Base-by-base conservation (phyloP, 352 stramenopile genomes). In the Hyaloperonospora brassicae region DNA sequence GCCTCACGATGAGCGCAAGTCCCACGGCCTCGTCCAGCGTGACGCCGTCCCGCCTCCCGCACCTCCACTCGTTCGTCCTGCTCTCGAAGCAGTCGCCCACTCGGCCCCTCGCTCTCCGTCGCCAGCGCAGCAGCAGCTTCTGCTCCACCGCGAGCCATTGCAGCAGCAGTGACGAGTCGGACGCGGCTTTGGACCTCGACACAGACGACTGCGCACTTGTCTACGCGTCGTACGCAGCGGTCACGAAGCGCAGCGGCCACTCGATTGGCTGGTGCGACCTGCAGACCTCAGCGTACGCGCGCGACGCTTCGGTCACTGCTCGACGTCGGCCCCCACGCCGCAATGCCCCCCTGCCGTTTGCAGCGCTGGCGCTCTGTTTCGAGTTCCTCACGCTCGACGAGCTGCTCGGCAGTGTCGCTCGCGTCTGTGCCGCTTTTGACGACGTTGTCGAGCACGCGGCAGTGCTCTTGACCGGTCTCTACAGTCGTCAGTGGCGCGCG, bases 201-300 rank as follows among this genome's bases (percentile, higher is more conserved):
- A 34, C 46, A 6, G 67, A 83, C 36, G 73, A 75, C 51, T 78
- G 64, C 42, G 68, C 60, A 47, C 52, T 87, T 45, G 70, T 68
- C 14, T 91, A 88, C 69, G 78, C 86, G 60, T 87, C 75, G 17
- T 91, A 88, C 63, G 80, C 76, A 5, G 78, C 80, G 27, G 78
- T 89, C 23, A 58, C 76, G 17, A 74, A 76, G 42, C 78, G 78
- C 57, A 66, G 56, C 43, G 60, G 55, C 24, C 62, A 68, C 8
- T 64, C 68, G 22, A 66, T 89, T 21, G 77, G 75, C 48, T 90
- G 80, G 80, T 81, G 76, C 59, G 76, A 90, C 62, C 63, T 90
- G 23, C 72, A 84, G 41, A 73, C 64, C 49, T 64, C 67, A 40
- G 64, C 51, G 40, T 46, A 53, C 34, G 35, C 56, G 4, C 25